Base-by-base conservation (phyloP, 331 rosid species). In the Rhamnella rubrinervis region DNA sequence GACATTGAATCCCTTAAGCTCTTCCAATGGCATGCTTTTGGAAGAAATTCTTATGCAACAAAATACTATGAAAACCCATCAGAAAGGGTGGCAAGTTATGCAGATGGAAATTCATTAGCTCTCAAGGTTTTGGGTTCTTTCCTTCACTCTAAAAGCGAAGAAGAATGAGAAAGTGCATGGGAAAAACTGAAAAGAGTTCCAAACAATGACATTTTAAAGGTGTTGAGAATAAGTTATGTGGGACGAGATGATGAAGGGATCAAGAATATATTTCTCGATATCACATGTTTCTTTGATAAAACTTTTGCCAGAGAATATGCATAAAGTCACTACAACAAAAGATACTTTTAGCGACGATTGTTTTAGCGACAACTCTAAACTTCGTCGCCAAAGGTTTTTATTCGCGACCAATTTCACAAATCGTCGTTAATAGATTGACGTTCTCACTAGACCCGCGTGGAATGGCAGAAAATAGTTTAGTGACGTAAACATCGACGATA, bases 101-200 rank as follows among this genome's bases (percentile, higher is more conserved):
- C 61, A 19, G 35, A 26, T 6, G 61, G 61, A 6, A 5, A 19
- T 12, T 37, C 61, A 7, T 13, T 57, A 4, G 37, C 61, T 20
- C 31, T 58, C 35, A 58, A 58, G 15, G 62, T 58, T 58, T 58
- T 58, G 62, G 62, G 62, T 1, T 58, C 62, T 23, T 13, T 20
- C 9, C 62, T 58, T 6, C 59, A 55, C 25, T n/a, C 35, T 26
- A 21, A 23, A 26, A 58, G 18, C 10, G 1, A 11, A 58, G 62
- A 58, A 26, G 39, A 21, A 21, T 58, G 62, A 39, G 6, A 25
- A 58, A 58, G 62, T 12, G 5, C 37, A 14, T 21, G 25, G 62
- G 16, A 21, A 7, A 58, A 58, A 7, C 17, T 58, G 16, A 23
- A 12, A 56, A 56, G 25, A 25, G 1, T 20, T 21, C 62, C 62